Base-by-base conservation (phyloP, 176 grass and related monocot genomes). In the Hordeum vulgare region DNA sequence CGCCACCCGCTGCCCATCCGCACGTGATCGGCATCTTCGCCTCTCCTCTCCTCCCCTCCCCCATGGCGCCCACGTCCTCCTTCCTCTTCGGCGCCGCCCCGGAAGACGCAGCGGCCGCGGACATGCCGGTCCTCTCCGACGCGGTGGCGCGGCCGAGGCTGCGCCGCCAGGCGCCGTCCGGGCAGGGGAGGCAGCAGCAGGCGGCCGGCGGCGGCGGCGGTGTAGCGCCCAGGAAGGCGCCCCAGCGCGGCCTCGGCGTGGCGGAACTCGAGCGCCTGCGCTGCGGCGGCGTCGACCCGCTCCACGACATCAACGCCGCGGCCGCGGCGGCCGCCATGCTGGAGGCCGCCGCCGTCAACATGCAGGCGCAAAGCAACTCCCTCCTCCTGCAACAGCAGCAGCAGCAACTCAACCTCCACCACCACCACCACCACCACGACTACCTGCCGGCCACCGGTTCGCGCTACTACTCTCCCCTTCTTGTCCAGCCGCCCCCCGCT, bases 261-360 rank as follows among this genome's bases (percentile, higher is more conserved):
- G 90, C 90, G 54, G 90, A 92, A 70, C 93, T 94, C 47, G 93
- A 94, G 87, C 87, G 90, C 11, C 87, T 94, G 57, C 93, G 93
- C 3, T 84, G 88, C 82, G 85, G 90, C 24, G 87, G 83, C 20
- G 40, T 72, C 69, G 84, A 90, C 66, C 88, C 88, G 66, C 73
- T 88, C 14, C 69, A 42, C 18, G 85, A 91, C 45, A 82, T 81
- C 84, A 82, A 73, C 67, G 36, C 37, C 34, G 80, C 80, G 1
- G 53, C 60, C 15, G 66, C 73, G 11, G 66, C 73, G 11, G 81
- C 81, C 17, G 78, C 56, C 83, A 72, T 56, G 24, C 70, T 73
- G 9, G 64, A 61, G 74, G 81, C 71, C 15, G 87, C 66, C 69
- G 41, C 24, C 40, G 12, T 11, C 39, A 14, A 25, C 33, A 62